phyloP scores from a whole-genome alignment of 768 basidiomycete species.

The Mrakia gelida region DNA sequence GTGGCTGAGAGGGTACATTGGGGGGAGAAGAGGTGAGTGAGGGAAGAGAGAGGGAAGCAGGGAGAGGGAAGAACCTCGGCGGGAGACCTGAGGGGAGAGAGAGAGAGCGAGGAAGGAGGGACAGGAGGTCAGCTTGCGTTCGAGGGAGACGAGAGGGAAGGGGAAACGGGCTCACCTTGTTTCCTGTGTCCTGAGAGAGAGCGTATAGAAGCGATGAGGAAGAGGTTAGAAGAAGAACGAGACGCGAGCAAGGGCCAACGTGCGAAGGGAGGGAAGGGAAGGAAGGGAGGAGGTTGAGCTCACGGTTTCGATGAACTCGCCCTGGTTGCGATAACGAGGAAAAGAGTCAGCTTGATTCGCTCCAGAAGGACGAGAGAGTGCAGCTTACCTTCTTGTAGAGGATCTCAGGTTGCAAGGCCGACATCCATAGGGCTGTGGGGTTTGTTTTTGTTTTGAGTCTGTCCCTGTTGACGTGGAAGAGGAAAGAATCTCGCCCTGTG shows the following conservation, averaged over 20 bases:
- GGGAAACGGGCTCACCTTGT: constrained; percentile 60
- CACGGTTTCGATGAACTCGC: constrained; percentile 86
- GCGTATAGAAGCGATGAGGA: background rate
- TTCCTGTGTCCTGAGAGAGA: constrained; percentile 72
- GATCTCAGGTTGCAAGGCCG: constrained; percentile 19
- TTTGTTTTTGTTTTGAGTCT: no score
- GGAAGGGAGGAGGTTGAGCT: background rate
- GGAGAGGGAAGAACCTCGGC: constrained; percentile 22
- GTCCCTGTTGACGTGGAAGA: background rate
- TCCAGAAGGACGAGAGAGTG: no score
- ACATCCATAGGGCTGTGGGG: background rate
- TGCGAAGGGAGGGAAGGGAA: background rate
- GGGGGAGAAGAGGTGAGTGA: background rate
- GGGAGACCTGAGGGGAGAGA: constrained; percentile 19
- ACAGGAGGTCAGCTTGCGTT: background rate
- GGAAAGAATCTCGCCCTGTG: no score
- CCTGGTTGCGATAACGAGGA: constrained; percentile 46
- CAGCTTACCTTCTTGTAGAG: constrained; percentile 21
- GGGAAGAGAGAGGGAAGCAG: background rate
- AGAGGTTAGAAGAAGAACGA: background rate
- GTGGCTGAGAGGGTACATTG: constrained; percentile 55
- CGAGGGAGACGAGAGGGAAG: background rate
- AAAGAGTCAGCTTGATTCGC: background rate
- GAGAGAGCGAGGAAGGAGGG: no score
- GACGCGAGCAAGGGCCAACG: constrained; percentile 37